A percentile compares a stretch with the other conserved stretches of the same genome.
Evolutionary conservation across 163 green algal genomes (phyloP).

Genomic region (Chloromonas sp.): DNA sequence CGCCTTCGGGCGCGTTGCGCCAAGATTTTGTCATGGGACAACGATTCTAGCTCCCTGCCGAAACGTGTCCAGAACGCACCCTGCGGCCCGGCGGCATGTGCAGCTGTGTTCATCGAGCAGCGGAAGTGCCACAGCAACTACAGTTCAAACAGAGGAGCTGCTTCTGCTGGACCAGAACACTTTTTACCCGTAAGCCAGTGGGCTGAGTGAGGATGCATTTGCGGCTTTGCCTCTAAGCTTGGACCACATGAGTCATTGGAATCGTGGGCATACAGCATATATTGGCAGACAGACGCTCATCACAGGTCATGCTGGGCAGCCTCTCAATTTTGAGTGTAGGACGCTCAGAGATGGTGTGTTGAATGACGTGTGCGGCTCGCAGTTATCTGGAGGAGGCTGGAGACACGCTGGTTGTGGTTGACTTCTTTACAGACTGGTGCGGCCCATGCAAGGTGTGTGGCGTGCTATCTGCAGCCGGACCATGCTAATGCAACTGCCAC

Average conservation of each 20-base stretch:
- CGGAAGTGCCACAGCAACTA: background rate
- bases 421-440: conserved; percentile 24
- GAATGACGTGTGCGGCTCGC: no score
- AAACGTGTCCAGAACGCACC: no score
- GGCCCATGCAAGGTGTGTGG: background rate
- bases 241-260: no score
- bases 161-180: conserved; percentile 21
- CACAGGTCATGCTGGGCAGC: no score
- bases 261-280: no score
- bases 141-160: conserved; percentile 10
- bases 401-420: conserved; percentile 22
- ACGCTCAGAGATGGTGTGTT: no score
- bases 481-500: no score
- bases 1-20: background rate
- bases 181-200: conserved; percentile 7
- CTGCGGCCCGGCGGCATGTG: background rate
- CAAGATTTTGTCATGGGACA: background rate
- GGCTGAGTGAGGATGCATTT: no score
- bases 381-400: conserved; percentile 14
- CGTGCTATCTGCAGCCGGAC: no score
- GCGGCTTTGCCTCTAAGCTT: no score
- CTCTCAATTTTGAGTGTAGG: no score
- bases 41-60: background rate
- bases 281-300: no score
- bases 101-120: background rate